Evolutionary conservation across 129 eudicot species (phyloP), one percentile per base, ranked within the genome.

Genomic region (Helichrysum umbraculigerum): DNA sequence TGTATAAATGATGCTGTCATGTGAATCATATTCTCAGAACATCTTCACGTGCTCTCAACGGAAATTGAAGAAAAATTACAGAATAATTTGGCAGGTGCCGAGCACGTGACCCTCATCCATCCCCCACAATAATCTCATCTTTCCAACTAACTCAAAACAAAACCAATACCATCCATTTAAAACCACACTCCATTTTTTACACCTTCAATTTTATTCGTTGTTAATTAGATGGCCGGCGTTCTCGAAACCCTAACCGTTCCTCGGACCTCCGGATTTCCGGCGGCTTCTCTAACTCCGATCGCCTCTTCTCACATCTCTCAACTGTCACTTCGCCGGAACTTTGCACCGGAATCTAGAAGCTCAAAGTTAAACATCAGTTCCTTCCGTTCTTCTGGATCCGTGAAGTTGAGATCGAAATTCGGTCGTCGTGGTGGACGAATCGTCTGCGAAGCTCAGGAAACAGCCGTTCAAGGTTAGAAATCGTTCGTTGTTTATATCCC

Each of bases 401-500:
- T 68, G 57, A 77, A 60, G 20, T 61, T 82, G 20, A 52, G 58
- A n/a, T 58, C 89, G 9, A 79, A 75, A 32, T 52, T 57, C 78
- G 78, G 34, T 64, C 85, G 88, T 54, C 92, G 81, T 65, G 87
- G 78, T 2, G 81, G 78, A 44, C 81, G 90, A 21, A 81, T 92
- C 79, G 88, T 86, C 17, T 87, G 91, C 68, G 98, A 92, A 82
- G 91, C 93, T 60, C 90, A 86, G 74, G 88, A 86, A 17, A 85
- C 98, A 16, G 87, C 96, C 47, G 86, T 88, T 30, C 81, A 79
- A 86, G 91, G 96, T 92, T 61, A 52, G 78, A n/a, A 22, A 28
- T 50, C 68, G 29, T 41, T 66, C 59, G 17, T 28, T 37, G 16
- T 44, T 57, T 73, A 16, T 79, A 10, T 44, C 3, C 17, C 12